Percentiles rank a stretch among this genome's conserved stretches.
These are phyloP conservation scores for Aspergillus candidus DNA, from an alignment of 2,329 filamentous ascomycete species.

Conservation along the genomic window DNA sequence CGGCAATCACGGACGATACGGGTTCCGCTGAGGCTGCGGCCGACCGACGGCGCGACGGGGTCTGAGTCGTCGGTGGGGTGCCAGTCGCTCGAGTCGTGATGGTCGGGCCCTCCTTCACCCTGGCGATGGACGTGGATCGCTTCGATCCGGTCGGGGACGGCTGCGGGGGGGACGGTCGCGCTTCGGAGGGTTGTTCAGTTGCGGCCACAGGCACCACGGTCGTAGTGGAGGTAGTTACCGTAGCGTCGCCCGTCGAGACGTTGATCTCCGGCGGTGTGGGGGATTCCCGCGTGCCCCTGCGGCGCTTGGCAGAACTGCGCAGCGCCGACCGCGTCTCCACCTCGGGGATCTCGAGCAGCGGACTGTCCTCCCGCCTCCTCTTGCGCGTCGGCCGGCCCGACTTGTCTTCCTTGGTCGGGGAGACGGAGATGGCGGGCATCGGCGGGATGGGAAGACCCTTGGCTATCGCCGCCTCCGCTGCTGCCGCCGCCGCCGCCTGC, in stretches of 20 bases:
- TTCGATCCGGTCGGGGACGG: constrained; percentile 21
- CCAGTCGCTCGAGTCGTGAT: background rate
- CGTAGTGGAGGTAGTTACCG: constrained; percentile 35
- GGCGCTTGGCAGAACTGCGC: constrained; percentile 32
- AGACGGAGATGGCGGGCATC: too few relatives aligned
- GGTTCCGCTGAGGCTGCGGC: constrained; percentile 24
- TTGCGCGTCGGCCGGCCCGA: constrained; percentile 34
- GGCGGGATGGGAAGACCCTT: constrained; percentile 2
- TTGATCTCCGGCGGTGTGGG: constrained; percentile 19
- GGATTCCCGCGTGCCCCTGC: constrained; percentile 30
- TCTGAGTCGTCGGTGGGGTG: constrained; percentile 29
- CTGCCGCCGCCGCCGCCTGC: constrained; percentile 37
- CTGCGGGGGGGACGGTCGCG: constrained; percentile 16
- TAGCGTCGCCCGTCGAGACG: constrained; percentile 29
- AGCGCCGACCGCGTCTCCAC: constrained; percentile 21
- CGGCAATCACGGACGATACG: constrained; percentile 10
- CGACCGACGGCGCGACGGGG: constrained; percentile 29
- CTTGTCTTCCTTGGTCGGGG: constrained; percentile 3
- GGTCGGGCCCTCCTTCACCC: background rate
- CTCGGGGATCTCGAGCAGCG: constrained; percentile 12
- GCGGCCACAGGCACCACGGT: constrained; percentile 26
- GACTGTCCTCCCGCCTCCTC: constrained; percentile 50
- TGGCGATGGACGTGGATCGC: constrained; percentile 14
- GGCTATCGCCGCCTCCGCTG: constrained; percentile 17
- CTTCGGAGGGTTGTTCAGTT: constrained; percentile 13